A percentile compares a stretch with the other conserved stretches of the same genome.
Conservation (phyloP, 1,284 basidiomycete species). For the Tylopilus sp. region DNA sequence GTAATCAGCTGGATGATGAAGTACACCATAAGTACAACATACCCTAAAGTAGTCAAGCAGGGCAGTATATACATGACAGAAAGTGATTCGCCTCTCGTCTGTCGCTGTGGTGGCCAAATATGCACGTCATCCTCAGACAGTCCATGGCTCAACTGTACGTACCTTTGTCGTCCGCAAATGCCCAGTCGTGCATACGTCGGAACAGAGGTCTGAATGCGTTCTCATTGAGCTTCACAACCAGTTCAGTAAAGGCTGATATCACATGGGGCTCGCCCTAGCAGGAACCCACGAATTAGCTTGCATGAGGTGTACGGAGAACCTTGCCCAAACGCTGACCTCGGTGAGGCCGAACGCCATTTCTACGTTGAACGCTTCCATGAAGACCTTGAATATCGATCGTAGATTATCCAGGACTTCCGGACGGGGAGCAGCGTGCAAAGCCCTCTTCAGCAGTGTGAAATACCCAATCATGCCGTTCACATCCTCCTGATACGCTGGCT, state of each 20-base stretch:
- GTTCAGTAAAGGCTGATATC: conserved; percentile 83
- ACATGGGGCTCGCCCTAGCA: conserved; percentile 58
- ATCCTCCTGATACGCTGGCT: conserved; percentile 24
- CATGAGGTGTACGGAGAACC: too few species aligned
- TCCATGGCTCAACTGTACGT: conserved; percentile 31
- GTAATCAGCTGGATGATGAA: conserved; percentile 19
- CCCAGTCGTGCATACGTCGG: conserved; percentile 94
- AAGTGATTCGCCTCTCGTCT: conserved; percentile 63
- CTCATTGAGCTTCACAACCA: conserved; percentile 94
- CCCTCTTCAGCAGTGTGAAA: conserved; percentile 72
- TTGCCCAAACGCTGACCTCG: conserved; percentile 42
- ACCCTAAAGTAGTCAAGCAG: conserved; percentile 89
- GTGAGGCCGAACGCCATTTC: conserved; percentile 43
- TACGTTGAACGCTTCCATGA: conserved; percentile 81
- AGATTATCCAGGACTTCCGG: conserved; percentile 72
- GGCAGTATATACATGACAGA: conserved; percentile 74
- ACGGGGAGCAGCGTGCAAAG: conserved; percentile 70
- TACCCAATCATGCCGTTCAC: conserved; percentile 56
- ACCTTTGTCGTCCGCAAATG: conserved; percentile 70
- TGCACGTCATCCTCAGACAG: not conserved
- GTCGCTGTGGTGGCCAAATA: conserved; percentile 38
- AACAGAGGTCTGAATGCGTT: conserved; percentile 91
- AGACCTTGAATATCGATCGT: conserved; percentile 78
- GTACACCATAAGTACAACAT: conserved; percentile 23
- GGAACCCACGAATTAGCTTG: not conserved